Evolutionary conservation across 2,329 filamentous ascomycete genomes (phyloP).

Genomic region (Colletotrichum eleusines): DNA sequence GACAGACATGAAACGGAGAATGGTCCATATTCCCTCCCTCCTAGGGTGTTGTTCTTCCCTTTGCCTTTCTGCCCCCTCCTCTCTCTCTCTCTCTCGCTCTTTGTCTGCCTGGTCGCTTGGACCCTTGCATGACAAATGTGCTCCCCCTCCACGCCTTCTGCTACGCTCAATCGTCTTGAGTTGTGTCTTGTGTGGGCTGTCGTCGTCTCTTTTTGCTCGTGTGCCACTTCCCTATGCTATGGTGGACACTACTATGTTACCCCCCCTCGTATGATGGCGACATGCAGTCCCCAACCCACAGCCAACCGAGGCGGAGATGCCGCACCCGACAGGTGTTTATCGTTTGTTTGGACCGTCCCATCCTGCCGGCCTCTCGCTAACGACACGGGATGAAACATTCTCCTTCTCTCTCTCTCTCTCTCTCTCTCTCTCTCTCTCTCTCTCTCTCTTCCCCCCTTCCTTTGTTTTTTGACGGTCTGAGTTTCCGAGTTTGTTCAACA

Average conservation of each 20-base stretch:
- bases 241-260: too few relatives aligned
- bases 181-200: not conserved
- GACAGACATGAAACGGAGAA: conserved; percentile 40
- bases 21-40: not conserved
- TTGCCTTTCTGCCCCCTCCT: not conserved
- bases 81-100: not conserved
- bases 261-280: not conserved
- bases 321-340: conserved; percentile 41
- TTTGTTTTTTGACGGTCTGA: not conserved
- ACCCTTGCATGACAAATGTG: conserved; percentile 39
- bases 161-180: not conserved
- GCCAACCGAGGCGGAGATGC: conserved; percentile 13
- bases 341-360: conserved; percentile 35
- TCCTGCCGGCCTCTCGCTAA: conserved; percentile 9
- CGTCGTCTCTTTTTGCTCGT: not conserved
- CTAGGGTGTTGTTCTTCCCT: not conserved
- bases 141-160: conserved; percentile 1
- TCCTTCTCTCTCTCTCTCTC: not conserved
- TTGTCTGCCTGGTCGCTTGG: conserved; percentile 20
- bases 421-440: not conserved
- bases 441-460: too few relatives aligned
- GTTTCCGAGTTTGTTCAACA: not conserved
- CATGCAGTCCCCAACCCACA: not conserved
- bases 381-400: conserved; percentile 39
- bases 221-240: not conserved